Evolutionary conservation across 768 basidiomycete genomes (phyloP).

Genomic region (Porphyrellus cyaneotinctus): DNA sequence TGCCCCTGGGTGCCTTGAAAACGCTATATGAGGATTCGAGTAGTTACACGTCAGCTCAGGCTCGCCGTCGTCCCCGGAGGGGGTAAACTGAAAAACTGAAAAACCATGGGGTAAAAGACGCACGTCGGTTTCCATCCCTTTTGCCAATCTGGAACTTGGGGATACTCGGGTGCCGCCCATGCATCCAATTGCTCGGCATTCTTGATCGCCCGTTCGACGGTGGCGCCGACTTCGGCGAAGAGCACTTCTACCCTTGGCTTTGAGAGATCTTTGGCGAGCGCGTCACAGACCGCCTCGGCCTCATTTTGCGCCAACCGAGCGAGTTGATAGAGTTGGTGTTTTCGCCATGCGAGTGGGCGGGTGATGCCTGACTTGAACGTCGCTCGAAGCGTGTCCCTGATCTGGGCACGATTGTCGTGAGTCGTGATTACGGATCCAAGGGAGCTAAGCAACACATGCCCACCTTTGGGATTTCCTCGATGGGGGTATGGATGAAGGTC

Average conservation of each 20-base stretch:
- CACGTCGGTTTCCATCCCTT: slow-evolving; percentile 48
- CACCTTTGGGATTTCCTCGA: slow-evolving; percentile 27
- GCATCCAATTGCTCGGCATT: slow-evolving; percentile 49
- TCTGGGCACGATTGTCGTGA: slow-evolving; percentile 18
- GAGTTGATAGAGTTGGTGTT: slow-evolving; percentile 60
- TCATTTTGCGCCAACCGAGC: slow-evolving; percentile 64
- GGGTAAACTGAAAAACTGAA: neutral
- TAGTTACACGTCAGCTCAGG: neutral
- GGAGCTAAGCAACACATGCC: neutral
- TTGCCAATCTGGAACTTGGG: slow-evolving; percentile 38
- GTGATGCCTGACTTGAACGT: slow-evolving; percentile 52
- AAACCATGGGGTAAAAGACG: neutral
- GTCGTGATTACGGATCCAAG: neutral
- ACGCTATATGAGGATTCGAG: slow-evolving; percentile 26
- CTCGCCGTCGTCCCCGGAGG: neutral
- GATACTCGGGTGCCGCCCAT: slow-evolving; percentile 50
- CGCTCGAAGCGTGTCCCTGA: slow-evolving; percentile 35
- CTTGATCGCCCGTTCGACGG: slow-evolving; percentile 41
- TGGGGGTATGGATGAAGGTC: slow-evolving; percentile 12
- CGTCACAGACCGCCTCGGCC: slow-evolving; percentile 44
- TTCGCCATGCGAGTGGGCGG: slow-evolving; percentile 54
- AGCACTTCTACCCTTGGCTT: slow-evolving; percentile 39
- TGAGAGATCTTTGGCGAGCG: slow-evolving; percentile 43
- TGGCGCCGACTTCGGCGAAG: slow-evolving; percentile 41
- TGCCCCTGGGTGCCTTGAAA: slow-evolving; percentile 56